These are phyloP conservation scores for Eutrema japonicum DNA, from an alignment of 345 rosid species.

Conservation along the genomic window DNA sequence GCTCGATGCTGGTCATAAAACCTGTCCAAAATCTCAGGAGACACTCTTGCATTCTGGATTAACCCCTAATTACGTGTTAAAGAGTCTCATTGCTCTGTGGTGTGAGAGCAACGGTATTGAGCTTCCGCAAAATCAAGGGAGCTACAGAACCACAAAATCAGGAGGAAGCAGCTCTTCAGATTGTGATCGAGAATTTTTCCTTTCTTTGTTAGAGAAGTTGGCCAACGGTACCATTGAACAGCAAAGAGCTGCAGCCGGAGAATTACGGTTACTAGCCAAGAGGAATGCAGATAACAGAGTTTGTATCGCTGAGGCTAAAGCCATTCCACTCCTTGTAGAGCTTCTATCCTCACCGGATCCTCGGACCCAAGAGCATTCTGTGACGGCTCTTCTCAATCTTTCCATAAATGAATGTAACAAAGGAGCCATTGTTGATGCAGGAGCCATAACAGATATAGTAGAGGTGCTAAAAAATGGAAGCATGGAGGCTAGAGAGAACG, in stretches of 20 bases:
- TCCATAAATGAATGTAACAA: conserved; percentile 93
- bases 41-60: conserved; percentile 82
- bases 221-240: conserved; percentile 68
- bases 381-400: conserved; percentile 95
- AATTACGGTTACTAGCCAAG: conserved; percentile 89
- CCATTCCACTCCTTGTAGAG: conserved; percentile 89
- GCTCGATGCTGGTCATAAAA: conserved; percentile 95
- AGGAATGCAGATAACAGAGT: conserved; percentile 95
- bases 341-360: conserved; percentile 77
- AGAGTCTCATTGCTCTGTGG: conserved; percentile 93
- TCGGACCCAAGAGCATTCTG: conserved; percentile 95
- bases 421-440: conserved; percentile 88
- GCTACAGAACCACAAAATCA: conserved; percentile 54
- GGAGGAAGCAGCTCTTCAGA: conserved; percentile 70
- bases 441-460: conserved; percentile 93
- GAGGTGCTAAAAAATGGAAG: conserved; percentile 86
- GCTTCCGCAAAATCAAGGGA: conserved; percentile 79
- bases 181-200: conserved; percentile 79
- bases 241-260: conserved; percentile 96
- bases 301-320: conserved; percentile 94
- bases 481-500: conserved; percentile 99
- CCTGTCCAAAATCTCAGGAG: conserved; percentile 98
- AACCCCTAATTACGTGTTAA: conserved; percentile 90
- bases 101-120: conserved; percentile 95
- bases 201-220: conserved; percentile 63